phyloP scores from a whole-genome alignment of 2,329 filamentous ascomycete genomes.

The Aotearoamyces nothofagi region DNA sequence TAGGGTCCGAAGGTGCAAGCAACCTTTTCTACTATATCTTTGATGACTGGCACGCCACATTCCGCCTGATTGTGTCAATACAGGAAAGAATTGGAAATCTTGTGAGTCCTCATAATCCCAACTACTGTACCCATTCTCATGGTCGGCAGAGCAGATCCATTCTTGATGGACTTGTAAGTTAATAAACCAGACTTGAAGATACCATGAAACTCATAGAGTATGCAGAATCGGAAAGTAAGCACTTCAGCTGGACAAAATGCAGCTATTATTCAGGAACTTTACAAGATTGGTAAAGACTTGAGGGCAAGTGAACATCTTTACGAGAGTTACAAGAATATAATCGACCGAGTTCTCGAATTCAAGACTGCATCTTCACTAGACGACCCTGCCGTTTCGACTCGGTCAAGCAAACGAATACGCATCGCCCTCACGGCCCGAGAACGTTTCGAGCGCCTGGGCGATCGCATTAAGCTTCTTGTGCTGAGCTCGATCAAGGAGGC shows the following conservation, averaged over 20 bases:
- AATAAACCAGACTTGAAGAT: constrained; percentile 8
- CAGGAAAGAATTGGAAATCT: constrained; percentile 31
- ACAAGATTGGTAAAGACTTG: constrained; percentile 44
- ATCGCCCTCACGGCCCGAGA: constrained; percentile 32
- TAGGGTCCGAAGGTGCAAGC: constrained; percentile 34
- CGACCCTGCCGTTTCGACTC: constrained; percentile 4
- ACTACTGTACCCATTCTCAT: constrained; percentile 3
- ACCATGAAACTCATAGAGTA: constrained; percentile 16
- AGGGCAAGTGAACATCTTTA: constrained; percentile 45
- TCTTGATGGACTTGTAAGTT: constrained; percentile 13
- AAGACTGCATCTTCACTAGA: constrained; percentile 3
- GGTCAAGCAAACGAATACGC: constrained; percentile 12
- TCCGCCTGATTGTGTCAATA: constrained; percentile 33
- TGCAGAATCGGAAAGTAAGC: constrained; percentile 15
- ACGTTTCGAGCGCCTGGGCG: constrained; percentile 42
- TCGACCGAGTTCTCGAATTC: constrained; percentile 35
- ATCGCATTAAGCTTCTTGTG: constrained; percentile 43
- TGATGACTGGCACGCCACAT: constrained; percentile 48
- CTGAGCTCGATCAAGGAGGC: constrained; percentile 46
- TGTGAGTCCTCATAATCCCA: constrained; percentile 20
- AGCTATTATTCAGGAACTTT: constrained; percentile 40
- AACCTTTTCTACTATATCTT: constrained; percentile 52
- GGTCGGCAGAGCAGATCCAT: constrained; percentile 12
- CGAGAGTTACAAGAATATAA: constrained; percentile 41
- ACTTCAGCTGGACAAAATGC: too few species aligned